Evolutionary conservation across 2,329 filamentous ascomycete species (phyloP), one percentile per base, ranked within the genome.

Genomic region (Exophiala lecanii-corni): DNA sequence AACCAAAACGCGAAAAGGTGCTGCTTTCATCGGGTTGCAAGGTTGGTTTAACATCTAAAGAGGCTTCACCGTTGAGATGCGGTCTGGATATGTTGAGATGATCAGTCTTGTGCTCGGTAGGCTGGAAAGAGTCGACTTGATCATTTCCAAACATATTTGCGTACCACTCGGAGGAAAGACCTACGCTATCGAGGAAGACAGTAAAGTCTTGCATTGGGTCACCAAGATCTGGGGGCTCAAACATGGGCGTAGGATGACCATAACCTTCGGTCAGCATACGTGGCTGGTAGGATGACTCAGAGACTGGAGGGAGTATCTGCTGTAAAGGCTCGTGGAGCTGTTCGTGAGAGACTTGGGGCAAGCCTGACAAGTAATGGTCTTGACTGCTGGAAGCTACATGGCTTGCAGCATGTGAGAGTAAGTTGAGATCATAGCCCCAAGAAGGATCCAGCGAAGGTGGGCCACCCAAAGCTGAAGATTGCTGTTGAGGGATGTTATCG

Each of bases 191-290:
- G 25, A 72, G 53, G 41, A 72, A 72, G 32, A 69, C 64, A 1
- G 67, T 69, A 42, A 72, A 72, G 50, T 72, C 69, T 49, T 72
- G 69, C 34, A 72, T 69, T 1, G 69, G 69, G 45, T 72, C 69
- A 2, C 67, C 68, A 18, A 72, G 54, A 49, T 71, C 68, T 10
- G 67, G 64, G 10, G 70, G 59, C 44, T 72, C 68, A 26, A 71
- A 59, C 36, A 72, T 63, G 3, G 66, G 31, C 13, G 53, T 44
- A 6, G 49, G 40, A 9, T 53, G 54, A 19, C 43, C 49, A 36
- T 55, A 57, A 21, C 48, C 52, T 32, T 56, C 54, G 18, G 47
- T 45, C 26, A 56, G 41, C 40, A 55, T 52, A 18, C 53, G 47
- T 15, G 54, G 54, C 36, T 51, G 48, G 34, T 56, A 56, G 20